Conservation (phyloP, 768 basidiomycete genomes). For the Pisolithus tinctorius region DNA sequence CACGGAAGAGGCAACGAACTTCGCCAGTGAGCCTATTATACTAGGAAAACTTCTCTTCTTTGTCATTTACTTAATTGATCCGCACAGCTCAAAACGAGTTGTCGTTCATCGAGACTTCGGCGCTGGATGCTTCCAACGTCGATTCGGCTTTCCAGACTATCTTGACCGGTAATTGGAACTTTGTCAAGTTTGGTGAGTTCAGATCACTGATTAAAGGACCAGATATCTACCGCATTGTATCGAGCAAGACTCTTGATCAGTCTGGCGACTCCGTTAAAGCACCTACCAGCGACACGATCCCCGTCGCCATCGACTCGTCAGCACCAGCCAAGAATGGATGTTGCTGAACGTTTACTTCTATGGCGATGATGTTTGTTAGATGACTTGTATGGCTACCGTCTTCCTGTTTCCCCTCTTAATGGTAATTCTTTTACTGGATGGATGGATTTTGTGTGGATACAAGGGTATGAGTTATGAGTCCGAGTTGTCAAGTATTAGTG, state of each 20-base stretch:
- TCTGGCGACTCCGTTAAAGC: constrained; percentile 72
- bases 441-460: background rate
- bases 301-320: constrained; percentile 63
- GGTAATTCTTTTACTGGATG: background rate
- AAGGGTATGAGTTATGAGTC: background rate
- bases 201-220: constrained; percentile 4
- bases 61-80: background rate
- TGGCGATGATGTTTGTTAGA: background rate
- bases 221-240: constrained; percentile 98
- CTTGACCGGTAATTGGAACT: constrained; percentile 61
- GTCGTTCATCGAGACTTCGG: constrained; percentile 98
- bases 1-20: constrained; percentile 93
- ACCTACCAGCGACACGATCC: constrained; percentile 77
- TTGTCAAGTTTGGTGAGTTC: background rate
- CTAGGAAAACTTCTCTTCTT: background rate
- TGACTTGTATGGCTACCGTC: background rate
- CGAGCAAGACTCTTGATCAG: constrained; percentile 90
- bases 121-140: constrained; percentile 98
- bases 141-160: constrained; percentile 97
- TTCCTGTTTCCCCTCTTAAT: background rate
- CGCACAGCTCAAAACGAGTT: constrained; percentile 77
- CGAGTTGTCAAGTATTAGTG: background rate
- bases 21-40: constrained; percentile 57
- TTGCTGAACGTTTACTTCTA: constrained; percentile 38
- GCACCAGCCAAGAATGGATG: constrained; percentile 52